These are phyloP conservation scores for Populus hybrid DNA, from an alignment of 441 rosid genomes.

Conservation along the genomic window DNA sequence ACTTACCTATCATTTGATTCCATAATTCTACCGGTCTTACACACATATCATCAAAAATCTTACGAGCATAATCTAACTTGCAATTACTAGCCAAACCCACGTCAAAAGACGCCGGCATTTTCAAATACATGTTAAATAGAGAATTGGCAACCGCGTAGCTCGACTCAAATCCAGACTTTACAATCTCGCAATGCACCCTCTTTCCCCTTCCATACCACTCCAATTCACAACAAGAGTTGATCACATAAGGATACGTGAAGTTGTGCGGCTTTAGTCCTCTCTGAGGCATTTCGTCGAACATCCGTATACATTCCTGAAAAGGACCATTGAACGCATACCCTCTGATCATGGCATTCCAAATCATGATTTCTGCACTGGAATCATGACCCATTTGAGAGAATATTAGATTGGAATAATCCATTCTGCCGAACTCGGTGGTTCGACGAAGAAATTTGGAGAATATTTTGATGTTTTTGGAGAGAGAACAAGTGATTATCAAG, in stretches of 20 bases:
- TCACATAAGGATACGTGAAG: slow-evolving; percentile 32
- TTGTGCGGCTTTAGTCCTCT: slow-evolving; percentile 32
- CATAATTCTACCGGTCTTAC: slow-evolving; percentile 54
- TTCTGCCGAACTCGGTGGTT: slow-evolving; percentile 36
- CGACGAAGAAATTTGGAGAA: slow-evolving; percentile 36
- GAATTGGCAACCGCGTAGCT: slow-evolving; percentile 21
- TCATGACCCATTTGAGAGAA: slow-evolving; percentile 25
- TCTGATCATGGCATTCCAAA: slow-evolving; percentile 36
- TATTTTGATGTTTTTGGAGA: slow-evolving; percentile 15
- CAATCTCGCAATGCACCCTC: slow-evolving; percentile 21
- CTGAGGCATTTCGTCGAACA: slow-evolving; percentile 34
- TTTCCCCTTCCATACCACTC: slow-evolving; percentile 14
- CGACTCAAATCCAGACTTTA: slow-evolving; percentile 28
- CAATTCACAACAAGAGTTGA: slow-evolving; percentile 29
- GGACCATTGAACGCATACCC: slow-evolving; percentile 38
- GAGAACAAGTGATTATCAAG: slow-evolving; percentile 24
- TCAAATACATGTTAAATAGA: slow-evolving; percentile 28
- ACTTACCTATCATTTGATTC: slow-evolving; percentile 64
- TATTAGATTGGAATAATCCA: slow-evolving; percentile 28
- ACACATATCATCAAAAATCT: slow-evolving; percentile 66
- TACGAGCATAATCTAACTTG: slow-evolving; percentile 42
- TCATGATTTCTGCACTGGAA: slow-evolving; percentile 13
- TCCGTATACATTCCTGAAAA: slow-evolving; percentile 7
- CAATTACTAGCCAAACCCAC: neutral
- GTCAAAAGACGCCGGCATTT: slow-evolving; percentile 14